Conservation (phyloP, 305 asterid genomes). For the Fraxinus paxiana region DNA sequence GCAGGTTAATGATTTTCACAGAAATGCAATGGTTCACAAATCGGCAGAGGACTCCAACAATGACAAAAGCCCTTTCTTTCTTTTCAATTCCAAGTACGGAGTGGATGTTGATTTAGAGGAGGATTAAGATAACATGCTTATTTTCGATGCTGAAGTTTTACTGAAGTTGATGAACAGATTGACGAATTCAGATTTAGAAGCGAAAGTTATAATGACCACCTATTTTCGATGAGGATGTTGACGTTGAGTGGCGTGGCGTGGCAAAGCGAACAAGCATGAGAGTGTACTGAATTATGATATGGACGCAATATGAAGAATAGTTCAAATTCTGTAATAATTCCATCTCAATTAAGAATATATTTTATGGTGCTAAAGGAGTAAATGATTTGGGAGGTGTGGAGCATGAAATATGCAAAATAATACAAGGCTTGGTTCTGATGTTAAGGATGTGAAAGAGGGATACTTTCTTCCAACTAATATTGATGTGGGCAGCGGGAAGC, state of each 20-base stretch:
- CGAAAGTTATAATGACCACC: neutral
- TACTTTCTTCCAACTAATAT: no score
- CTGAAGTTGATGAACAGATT: neutral
- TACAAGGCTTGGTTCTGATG: no score
- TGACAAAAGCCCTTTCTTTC: neutral
- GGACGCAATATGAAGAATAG: neutral
- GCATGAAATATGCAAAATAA: neutral
- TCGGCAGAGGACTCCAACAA: no score
- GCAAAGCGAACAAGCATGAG: neutral
- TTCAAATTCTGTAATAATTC: neutral
- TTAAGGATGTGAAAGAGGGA: no score
- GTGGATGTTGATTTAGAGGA: neutral
- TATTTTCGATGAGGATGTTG: neutral
- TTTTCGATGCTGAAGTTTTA: neutral
- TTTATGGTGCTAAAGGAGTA: neutral
- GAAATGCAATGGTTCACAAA: neutral
- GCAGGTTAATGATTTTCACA: neutral
- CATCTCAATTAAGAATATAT: neutral
- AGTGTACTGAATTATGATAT: neutral
- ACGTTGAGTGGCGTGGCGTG: neutral
- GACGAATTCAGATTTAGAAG: neutral
- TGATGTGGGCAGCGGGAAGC: neutral
- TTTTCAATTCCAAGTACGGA: neutral
- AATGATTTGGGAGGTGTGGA: neutral
- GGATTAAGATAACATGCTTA: neutral